Evolutionary conservation across 805 yeast genomes (phyloP).

Genomic region (Starmerella apicola): DNA sequence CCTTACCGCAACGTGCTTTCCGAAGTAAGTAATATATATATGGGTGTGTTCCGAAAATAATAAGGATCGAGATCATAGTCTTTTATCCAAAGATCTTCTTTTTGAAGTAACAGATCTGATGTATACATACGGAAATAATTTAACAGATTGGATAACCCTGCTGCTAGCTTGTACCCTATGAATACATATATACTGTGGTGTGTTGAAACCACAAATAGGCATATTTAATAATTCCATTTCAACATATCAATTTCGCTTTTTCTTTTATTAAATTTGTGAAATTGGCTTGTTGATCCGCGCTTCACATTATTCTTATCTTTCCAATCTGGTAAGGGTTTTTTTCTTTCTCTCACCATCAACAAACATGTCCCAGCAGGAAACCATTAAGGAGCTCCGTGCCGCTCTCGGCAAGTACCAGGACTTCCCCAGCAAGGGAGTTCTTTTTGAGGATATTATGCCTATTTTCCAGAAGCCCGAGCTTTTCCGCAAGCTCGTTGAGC

Average conservation of each 20-base stretch:
- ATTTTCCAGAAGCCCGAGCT: slow-evolving; percentile 71
- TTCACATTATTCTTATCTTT: background rate
- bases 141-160: no score
- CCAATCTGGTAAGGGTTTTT: background rate
- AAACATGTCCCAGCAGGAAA: slow-evolving; percentile 10
- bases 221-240: no score
- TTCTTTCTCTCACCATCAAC: background rate
- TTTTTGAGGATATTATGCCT: slow-evolving; percentile 94
- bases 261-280: background rate
- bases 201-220: no score
- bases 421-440: slow-evolving; percentile 84
- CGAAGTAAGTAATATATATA: no score
- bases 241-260: slow-evolving; percentile 11
- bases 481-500: slow-evolving; percentile 69
- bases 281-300: background rate
- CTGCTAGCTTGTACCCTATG: no score
- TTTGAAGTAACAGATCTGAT: no score
- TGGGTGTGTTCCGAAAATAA: no score
- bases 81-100: no score
- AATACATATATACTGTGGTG: no score
- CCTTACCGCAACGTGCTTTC: no score
- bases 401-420: slow-evolving; percentile 63
- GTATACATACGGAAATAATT: no score
- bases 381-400: slow-evolving; percentile 21
- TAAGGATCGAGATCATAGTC: no score